phyloP scores from a whole-genome alignment of 1,284 basidiomycete genomes.

The Ustilago trichophora region DNA sequence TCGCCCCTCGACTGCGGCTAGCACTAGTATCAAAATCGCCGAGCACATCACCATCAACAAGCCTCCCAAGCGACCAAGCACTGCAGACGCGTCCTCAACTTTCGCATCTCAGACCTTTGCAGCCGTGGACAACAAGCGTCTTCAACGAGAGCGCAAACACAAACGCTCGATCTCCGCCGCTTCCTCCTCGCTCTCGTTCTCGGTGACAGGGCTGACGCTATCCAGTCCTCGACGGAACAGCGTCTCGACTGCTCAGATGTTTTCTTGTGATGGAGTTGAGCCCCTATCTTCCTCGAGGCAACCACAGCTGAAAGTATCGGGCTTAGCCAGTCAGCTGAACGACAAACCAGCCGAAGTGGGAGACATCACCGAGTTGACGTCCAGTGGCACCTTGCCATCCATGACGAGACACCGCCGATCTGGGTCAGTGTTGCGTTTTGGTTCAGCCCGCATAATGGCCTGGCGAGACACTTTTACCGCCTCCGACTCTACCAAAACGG shows the following conservation, averaged over 20 bases:
- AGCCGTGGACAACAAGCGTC: neutral
- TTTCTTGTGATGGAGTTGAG: constrained; percentile 1
- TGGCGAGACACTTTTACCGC: constrained; percentile 13
- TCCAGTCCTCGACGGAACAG: constrained; percentile 9
- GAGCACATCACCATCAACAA: neutral
- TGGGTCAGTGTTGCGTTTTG: constrained; percentile 17
- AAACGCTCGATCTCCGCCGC: constrained; percentile 21
- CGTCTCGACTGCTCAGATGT: constrained; percentile 6
- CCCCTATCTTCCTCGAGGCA: neutral
- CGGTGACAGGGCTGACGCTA: neutral
- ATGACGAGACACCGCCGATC: constrained; percentile 29
- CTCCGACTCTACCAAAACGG: neutral
- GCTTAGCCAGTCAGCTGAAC: too few relatives aligned
- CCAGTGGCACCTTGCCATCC: too few relatives aligned
- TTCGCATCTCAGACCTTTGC: neutral
- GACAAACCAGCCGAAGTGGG: too few relatives aligned
- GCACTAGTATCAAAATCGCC: neutral
- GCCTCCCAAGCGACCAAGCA: neutral
- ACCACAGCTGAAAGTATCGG: too few relatives aligned
- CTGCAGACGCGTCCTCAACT: neutral
- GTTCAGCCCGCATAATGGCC: constrained; percentile 18
- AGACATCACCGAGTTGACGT: too few relatives aligned
- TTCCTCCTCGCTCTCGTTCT: constrained; percentile 19
- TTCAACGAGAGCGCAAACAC: neutral
- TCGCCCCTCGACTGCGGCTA: neutral